Base-by-base conservation (phyloP, 495 filamentous ascomycete species). In the Talaromyces nanjingensis region DNA sequence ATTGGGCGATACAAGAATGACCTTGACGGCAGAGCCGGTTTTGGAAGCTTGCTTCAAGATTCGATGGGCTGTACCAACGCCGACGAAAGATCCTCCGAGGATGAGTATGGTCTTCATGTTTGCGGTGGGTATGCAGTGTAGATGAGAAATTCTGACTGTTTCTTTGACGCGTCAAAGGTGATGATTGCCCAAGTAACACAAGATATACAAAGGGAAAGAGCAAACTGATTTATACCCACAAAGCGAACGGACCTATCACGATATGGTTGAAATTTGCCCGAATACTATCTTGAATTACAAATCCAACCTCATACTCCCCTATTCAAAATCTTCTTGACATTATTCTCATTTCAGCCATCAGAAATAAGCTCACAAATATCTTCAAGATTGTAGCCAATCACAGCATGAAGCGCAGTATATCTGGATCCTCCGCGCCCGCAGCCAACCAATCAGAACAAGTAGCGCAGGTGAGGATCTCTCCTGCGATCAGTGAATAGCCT, bases 61-160 rank as follows among this genome's bases (percentile, higher is more conserved):
- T 62, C 80, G 78, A 64, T 86, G 83, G 4, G 82, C 78, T 6
- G 73, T 76, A 6, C 79, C 78, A 16, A 82, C 55, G 20, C 82
- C 83, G 52, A 47, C 80, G 66, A 80, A 84, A 45, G 82, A 85
- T 34, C 75, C 82, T 27, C 82, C 83, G 22, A 84, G 70, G 59
- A 86, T 77, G 61, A 85, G 62, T 59, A 83, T 77, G 12, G 59
- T 60, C 39, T 60, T 60, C 59, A 60, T 60, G 3, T 33, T 60
- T 55, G 49, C 16, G 5, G 1, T 42, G 16, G 34, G 58, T 37
- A 18, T 18, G 31, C 22, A 34, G 34, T 2, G n/a, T 20, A 20
- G n/a, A 24, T 3, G n/a, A 49, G 45, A 49, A 14, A 20, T 49
- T n/a, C 45, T 20, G 16, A 16, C 45, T 42, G 11, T 42, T 42